These are phyloP conservation scores for Lodderomyces beijingensis DNA, from an alignment of 1,139 yeast genomes.

Conservation along the genomic window DNA sequence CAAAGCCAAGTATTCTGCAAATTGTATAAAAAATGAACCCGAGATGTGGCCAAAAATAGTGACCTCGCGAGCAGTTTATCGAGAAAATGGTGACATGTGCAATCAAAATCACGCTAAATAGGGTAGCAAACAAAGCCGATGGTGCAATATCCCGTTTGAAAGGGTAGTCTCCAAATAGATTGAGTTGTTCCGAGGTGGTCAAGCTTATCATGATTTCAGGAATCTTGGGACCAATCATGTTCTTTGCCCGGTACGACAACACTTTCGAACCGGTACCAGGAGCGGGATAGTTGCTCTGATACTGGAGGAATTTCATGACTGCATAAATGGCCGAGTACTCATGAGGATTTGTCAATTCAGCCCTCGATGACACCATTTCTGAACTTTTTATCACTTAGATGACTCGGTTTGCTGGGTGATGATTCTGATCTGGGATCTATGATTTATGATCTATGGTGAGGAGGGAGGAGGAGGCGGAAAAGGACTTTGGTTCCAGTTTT, in stretches of 20 bases:
- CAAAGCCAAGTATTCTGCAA: slow-evolving; percentile 57
- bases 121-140: slow-evolving; percentile 51
- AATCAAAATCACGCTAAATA: slow-evolving; percentile 46
- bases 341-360: slow-evolving; percentile 6
- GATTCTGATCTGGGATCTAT: too few species aligned
- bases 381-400: too few species aligned
- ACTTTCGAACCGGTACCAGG: slow-evolving; percentile 47
- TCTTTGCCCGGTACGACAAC: slow-evolving; percentile 26
- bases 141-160: slow-evolving; percentile 55
- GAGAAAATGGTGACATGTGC: slow-evolving; percentile 48
- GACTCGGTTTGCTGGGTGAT: too few species aligned
- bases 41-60: slow-evolving; percentile 55
- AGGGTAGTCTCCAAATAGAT: slow-evolving; percentile 69
- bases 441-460: too few species aligned
- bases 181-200: slow-evolving; percentile 40
- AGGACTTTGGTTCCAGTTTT: too few species aligned
- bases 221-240: slow-evolving; percentile 20
- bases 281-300: slow-evolving; percentile 40
- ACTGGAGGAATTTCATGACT: slow-evolving; percentile 26
- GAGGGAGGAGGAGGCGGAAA: too few species aligned
- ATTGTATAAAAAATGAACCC: slow-evolving; percentile 53
- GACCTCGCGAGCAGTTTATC: slow-evolving; percentile 56
- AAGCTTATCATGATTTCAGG: slow-evolving; percentile 35
- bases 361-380: too few species aligned
- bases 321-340: slow-evolving; percentile 26